Percentiles rank a stretch among this genome's conserved stretches.
Evolutionary conservation across 345 rosid genomes (phyloP).

Genomic region (Geranium rotundifolium): DNA sequence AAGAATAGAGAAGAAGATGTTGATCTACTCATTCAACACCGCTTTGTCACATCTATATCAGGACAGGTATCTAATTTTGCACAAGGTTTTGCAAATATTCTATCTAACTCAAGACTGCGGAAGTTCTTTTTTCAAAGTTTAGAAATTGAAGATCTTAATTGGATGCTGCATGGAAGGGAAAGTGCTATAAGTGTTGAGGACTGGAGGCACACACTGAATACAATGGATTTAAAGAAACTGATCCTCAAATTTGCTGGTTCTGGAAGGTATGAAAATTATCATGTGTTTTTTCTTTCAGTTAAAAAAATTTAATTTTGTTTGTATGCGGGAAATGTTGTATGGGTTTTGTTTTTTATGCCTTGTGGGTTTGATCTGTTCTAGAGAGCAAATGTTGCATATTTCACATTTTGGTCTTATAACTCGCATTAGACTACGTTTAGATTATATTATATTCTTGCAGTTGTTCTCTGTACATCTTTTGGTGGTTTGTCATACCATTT

Average conservation of each 20-base stretch:
- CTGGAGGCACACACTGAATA: constrained; percentile 81
- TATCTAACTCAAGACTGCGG: constrained; percentile 17
- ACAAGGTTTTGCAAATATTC: constrained; percentile 60
- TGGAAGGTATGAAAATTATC: constrained; percentile 54
- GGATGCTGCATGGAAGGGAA: constrained; percentile 83
- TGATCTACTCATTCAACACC: constrained; percentile 44
- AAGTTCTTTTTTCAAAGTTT: constrained; percentile 44
- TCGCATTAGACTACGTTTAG: too few species aligned
- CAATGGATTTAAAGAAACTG: constrained; percentile 59
- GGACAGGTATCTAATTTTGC: constrained; percentile 54
- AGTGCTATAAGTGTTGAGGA: constrained; percentile 49
- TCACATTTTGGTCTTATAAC: too few species aligned
- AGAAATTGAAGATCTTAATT: constrained; percentile 67
- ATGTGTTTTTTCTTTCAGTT: neutral
- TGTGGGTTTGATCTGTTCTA: neutral
- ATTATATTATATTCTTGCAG: too few species aligned
- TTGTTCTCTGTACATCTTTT: too few species aligned
- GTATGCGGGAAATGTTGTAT: neutral
- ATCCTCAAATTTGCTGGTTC: constrained; percentile 74
- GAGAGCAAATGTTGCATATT: too few species aligned
- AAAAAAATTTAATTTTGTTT: neutral
- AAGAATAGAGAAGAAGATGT: constrained; percentile 62
- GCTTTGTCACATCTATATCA: constrained; percentile 53
- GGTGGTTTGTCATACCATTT: too few species aligned
- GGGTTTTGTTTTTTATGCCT: neutral